Evolutionary conservation across 1,139 yeast species (phyloP).

Genomic region (Hansenula sp.): DNA sequence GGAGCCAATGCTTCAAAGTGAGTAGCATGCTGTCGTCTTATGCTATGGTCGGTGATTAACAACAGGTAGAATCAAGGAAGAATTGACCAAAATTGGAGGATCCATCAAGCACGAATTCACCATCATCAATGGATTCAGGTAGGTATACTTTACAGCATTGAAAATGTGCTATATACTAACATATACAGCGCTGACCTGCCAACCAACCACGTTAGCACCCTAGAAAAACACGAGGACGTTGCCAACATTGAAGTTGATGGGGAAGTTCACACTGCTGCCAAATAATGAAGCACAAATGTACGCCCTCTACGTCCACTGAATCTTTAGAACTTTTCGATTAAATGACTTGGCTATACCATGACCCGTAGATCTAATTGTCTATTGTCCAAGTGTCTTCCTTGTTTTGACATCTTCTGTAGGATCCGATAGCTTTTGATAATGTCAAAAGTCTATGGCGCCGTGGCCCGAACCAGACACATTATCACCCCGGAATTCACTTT

Average conservation of each 20-base stretch:
- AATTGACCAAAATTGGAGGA: constrained; percentile 47
- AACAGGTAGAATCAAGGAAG: constrained; percentile 14
- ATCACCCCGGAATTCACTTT: too few relatives aligned
- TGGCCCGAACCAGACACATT: background rate
- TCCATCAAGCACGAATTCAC: constrained; percentile 54
- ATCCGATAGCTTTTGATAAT: too few relatives aligned
- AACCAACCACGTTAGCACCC: constrained; percentile 35
- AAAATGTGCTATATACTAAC: background rate
- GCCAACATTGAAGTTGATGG: constrained; percentile 52
- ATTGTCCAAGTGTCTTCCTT: too few relatives aligned
- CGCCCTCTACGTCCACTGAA: background rate
- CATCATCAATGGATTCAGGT: constrained; percentile 60
- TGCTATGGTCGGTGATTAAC: background rate
- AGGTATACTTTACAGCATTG: too few relatives aligned
- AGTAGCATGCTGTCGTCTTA: background rate
- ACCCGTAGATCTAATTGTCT: too few relatives aligned
- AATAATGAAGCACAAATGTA: constrained; percentile 18
- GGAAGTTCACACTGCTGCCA: constrained; percentile 50
- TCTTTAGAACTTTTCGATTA: background rate
- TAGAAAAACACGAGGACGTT: constrained; percentile 41
- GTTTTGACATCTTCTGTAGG: too few relatives aligned
- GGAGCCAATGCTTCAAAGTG: too few relatives aligned
- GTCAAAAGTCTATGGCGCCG: background rate
- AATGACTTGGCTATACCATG: too few relatives aligned
- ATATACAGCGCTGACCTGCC: constrained; percentile 40